These are phyloP conservation scores for Populus deltoides DNA, from an alignment of 345 rosid species.

Conservation along the genomic window DNA sequence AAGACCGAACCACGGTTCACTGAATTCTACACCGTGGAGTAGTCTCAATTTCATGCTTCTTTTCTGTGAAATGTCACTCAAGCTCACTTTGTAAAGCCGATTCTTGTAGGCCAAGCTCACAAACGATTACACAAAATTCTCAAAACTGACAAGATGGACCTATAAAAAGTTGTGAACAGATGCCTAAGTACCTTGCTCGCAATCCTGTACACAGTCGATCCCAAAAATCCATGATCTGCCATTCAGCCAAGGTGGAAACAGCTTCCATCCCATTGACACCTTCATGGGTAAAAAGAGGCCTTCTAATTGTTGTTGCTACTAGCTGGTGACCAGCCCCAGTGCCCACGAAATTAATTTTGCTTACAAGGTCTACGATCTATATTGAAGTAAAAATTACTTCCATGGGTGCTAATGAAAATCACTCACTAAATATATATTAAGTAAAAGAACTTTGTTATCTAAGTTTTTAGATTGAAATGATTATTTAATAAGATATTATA, in stretches of 20 bases:
- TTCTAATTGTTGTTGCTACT: no score
- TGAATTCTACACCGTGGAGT: constrained; percentile 64
- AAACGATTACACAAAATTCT: not conserved
- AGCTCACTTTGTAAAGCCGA: constrained; percentile 46
- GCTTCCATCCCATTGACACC: constrained; percentile 65
- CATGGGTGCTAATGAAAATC: no score
- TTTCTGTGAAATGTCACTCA: constrained; percentile 62
- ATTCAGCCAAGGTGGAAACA: constrained; percentile 65
- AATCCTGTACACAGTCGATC: constrained; percentile 77
- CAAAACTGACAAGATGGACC: not conserved
- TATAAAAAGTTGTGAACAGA: not conserved
- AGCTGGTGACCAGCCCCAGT: no score
- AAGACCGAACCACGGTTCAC: constrained; percentile 73
- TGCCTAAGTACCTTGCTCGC: constrained; percentile 68
- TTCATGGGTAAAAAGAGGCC: no score
- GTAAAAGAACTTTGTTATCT: no score
- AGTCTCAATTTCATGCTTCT: constrained; percentile 79
- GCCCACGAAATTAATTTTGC: no score
- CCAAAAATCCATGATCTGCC: constrained; percentile 82
- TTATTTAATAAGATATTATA: no score
- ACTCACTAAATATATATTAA: no score
- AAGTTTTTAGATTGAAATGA: fast-evolving
- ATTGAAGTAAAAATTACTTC: no score
- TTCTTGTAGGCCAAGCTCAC: not conserved
- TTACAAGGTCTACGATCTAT: no score